These are phyloP conservation scores for Hypoxylon sp. DNA, from an alignment of 2,329 filamentous ascomycete species.

Conservation along the genomic window DNA sequence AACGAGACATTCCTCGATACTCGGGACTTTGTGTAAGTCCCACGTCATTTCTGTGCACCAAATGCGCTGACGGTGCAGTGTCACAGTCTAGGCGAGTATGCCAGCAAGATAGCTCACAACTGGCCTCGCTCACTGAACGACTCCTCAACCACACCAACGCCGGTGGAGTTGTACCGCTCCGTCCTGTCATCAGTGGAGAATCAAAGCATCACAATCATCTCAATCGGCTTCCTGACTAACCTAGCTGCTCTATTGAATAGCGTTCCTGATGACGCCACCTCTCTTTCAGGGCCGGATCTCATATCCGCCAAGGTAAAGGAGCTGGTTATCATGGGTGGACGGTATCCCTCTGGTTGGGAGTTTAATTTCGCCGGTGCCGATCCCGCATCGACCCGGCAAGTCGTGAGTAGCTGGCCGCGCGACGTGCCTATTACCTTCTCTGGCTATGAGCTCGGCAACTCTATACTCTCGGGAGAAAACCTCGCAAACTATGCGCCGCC, in stretches of 20 bases:
- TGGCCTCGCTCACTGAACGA: slow-evolving; percentile 47
- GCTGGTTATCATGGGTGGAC: slow-evolving; percentile 66
- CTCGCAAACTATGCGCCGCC: slow-evolving; percentile 53
- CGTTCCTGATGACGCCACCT: slow-evolving; percentile 56
- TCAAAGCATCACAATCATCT: slow-evolving; percentile 60
- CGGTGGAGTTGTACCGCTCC: slow-evolving; percentile 61
- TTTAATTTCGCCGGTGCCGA: slow-evolving; percentile 64
- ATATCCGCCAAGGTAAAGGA: slow-evolving; percentile 61
- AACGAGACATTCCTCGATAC: slow-evolving; percentile 61
- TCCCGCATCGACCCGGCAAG: slow-evolving; percentile 56
- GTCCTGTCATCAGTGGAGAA: slow-evolving; percentile 57
- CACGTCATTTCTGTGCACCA: not conserved
- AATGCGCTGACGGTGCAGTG: slow-evolving; percentile 1
- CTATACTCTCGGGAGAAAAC: slow-evolving; percentile 56
- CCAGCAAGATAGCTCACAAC: slow-evolving; percentile 61
- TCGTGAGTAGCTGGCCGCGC: slow-evolving; percentile 60
- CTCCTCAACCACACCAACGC: slow-evolving; percentile 39
- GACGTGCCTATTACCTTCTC: slow-evolving; percentile 57
- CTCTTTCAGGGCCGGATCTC: slow-evolving; percentile 58
- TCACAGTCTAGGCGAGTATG: slow-evolving; percentile 58
- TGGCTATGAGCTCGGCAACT: slow-evolving; percentile 60
- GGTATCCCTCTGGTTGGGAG: slow-evolving; percentile 61
- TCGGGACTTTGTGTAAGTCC: slow-evolving; percentile 50
- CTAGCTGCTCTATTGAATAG: slow-evolving; percentile 63
- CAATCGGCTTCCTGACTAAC: slow-evolving; percentile 62